These are phyloP conservation scores for Retiboletus fuscus DNA, from an alignment of 1,284 basidiomycete genomes.

Conservation along the genomic window DNA sequence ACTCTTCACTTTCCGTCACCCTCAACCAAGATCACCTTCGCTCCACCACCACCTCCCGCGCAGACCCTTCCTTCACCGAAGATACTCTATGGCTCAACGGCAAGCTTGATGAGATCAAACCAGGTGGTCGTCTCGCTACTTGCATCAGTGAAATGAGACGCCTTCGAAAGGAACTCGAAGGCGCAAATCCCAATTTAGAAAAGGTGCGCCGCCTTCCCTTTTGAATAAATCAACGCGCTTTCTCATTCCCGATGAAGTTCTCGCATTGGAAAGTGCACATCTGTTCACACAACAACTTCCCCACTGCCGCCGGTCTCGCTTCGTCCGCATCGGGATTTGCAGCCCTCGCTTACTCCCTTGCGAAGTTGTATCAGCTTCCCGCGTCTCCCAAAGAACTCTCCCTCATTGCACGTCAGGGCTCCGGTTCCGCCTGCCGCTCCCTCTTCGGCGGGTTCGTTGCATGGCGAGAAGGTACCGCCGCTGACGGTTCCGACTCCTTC, in stretches of 20 bases:
- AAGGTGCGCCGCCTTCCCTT: constrained; percentile 63
- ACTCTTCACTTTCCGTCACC: constrained; percentile 97
- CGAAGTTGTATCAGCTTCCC: constrained; percentile 89
- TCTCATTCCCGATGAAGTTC: constrained; percentile 59
- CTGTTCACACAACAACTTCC: constrained; percentile 98
- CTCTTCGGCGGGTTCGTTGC: constrained; percentile 98
- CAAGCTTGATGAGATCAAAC: constrained; percentile 88
- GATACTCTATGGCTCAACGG: constrained; percentile 95
- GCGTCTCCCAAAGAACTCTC: constrained; percentile 79
- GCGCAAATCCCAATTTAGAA: constrained; percentile 68
- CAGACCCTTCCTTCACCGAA: constrained; percentile 76
- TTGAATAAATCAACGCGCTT: constrained; percentile 2
- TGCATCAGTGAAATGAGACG: constrained; percentile 92
- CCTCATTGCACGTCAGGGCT: constrained; percentile 95
- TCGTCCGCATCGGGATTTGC: constrained; percentile 98
- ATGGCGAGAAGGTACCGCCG: constrained; percentile 75
- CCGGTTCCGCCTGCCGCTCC: constrained; percentile 96
- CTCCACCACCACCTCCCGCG: constrained; percentile 92
- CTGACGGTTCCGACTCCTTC: constrained; percentile 87
- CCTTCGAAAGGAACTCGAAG: constrained; percentile 82
- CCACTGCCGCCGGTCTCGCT: constrained; percentile 96
- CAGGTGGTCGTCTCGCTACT: constrained; percentile 81
- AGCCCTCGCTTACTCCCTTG: constrained; percentile 91
- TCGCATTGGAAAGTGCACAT: constrained; percentile 86
- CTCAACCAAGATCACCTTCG: constrained; percentile 96